Conservation (phyloP, 2,329 filamentous ascomycete species). For the Aspergillus tubingensis region DNA sequence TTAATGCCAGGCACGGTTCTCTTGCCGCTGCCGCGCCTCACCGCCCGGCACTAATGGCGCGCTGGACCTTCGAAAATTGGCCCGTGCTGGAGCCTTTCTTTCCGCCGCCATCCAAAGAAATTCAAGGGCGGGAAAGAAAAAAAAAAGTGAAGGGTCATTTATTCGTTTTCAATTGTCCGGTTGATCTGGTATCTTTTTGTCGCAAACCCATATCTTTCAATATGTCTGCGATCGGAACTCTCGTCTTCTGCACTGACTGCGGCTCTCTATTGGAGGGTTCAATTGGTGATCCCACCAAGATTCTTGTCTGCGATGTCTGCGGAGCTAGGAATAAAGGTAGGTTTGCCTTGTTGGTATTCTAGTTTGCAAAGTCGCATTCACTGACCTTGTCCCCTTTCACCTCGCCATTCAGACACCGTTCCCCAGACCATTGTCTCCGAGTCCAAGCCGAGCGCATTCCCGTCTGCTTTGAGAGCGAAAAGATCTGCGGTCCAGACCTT, state of each 20-base stretch:
- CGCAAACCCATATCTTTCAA: constrained; percentile 1
- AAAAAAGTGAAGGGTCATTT: constrained; percentile 10
- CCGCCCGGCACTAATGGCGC: constrained; percentile 28
- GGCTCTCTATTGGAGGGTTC: constrained; percentile 85
- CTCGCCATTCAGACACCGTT: constrained; percentile 61
- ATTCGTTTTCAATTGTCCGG: background rate
- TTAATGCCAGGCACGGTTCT: constrained; percentile 28
- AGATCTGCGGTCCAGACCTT: constrained; percentile 82
- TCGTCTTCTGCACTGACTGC: constrained; percentile 91
- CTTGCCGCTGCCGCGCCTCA: constrained; percentile 27
- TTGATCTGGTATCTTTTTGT: background rate
- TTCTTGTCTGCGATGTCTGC: constrained; percentile 82
- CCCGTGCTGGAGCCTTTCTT: constrained; percentile 24
- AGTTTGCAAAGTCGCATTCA: background rate
- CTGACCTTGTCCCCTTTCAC: background rate
- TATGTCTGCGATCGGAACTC: constrained; percentile 87
- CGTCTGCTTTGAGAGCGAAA: constrained; percentile 83
- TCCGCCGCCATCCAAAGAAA: constrained; percentile 11
- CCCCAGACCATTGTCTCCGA: constrained; percentile 75
- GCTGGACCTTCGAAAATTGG: constrained; percentile 11
- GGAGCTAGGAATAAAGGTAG: constrained; percentile 80
- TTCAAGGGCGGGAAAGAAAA: background rate
- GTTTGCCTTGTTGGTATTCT: constrained; percentile 10
- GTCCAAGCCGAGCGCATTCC: constrained; percentile 89
- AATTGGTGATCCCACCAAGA: constrained; percentile 72